Evolutionary conservation across 225 moss, liverwort and hornwort species (phyloP).

Genomic region (Polytrichum commune): DNA sequence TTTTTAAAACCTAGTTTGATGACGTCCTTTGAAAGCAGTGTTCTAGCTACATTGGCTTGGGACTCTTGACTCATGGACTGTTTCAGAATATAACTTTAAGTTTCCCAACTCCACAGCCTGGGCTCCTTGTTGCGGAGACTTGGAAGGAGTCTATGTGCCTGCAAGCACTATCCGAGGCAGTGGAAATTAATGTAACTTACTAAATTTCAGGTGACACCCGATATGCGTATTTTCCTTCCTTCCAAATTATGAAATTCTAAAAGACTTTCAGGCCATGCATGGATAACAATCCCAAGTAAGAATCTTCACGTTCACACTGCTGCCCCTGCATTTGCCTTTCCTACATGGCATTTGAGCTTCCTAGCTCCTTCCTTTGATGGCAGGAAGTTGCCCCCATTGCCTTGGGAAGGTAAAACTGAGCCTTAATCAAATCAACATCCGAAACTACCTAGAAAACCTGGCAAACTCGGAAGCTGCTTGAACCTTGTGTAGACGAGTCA

Average conservation of each 20-base stretch:
- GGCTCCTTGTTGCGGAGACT: neutral
- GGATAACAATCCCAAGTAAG: neutral
- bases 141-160: neutral
- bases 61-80: too few relatives aligned
- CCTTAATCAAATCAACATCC: neutral
- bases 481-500: neutral
- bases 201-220: neutral
- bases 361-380: neutral
- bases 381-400: neutral
- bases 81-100: too few relatives aligned
- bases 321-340: neutral
- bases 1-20: too few relatives aligned
- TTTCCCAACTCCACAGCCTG: too few relatives aligned
- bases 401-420: neutral
- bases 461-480: neutral
- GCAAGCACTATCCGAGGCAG: neutral
- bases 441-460: neutral
- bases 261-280: neutral
- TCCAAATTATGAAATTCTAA: neutral
- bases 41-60: too few relatives aligned
- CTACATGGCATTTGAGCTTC: neutral
- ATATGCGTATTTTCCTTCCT: neutral
- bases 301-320: conserved; percentile 2
- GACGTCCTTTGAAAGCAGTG: too few relatives aligned
- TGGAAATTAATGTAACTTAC: neutral